phyloP scores from a whole-genome alignment of 495 filamentous ascomycete genomes.

The Pyronema omphalodes region DNA sequence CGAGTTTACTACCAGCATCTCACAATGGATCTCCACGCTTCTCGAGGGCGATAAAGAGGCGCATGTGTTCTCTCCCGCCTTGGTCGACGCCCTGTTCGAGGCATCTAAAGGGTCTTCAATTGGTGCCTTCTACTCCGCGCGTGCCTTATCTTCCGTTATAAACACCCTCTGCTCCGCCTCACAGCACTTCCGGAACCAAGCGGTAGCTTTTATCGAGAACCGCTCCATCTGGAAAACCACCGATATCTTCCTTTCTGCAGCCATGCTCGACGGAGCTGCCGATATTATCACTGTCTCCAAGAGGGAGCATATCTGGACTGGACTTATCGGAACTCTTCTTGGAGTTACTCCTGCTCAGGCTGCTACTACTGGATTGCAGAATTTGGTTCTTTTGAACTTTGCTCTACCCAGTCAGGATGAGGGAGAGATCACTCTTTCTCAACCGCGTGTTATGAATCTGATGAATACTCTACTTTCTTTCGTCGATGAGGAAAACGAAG shows the following conservation, averaged over 20 bases:
- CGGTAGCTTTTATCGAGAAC: conserved; percentile 12
- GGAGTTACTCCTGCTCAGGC: conserved; percentile 24
- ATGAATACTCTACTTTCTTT: conserved; percentile 59
- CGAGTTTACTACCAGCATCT: conserved; percentile 31
- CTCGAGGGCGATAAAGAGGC: not conserved
- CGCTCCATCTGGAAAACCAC: conserved; percentile 15
- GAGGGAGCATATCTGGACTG: conserved; percentile 32
- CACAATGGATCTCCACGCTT: not conserved
- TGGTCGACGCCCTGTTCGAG: not conserved
- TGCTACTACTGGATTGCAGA: conserved; percentile 28
- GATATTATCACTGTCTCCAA: conserved; percentile 29
- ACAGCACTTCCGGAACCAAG: conserved; percentile 1
- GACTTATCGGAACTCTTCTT: conserved; percentile 36
- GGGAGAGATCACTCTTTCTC: conserved; percentile 39
- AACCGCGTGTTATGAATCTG: conserved; percentile 65
- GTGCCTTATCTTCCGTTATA: conserved; percentile 25
- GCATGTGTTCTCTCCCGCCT: not conserved
- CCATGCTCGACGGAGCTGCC: conserved; percentile 35
- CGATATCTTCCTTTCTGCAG: conserved; percentile 32
- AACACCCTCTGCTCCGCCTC: conserved; percentile 7
- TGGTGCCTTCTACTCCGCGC: conserved; percentile 32
- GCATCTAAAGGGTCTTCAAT: conserved; percentile 2
- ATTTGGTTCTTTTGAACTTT: conserved; percentile 40
- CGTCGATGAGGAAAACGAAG: conserved; percentile 35
- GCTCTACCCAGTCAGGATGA: conserved; percentile 34